Evolutionary conservation across 345 rosid species (phyloP), one percentile per base, ranked within the genome.

Genomic region (Brassica cretica): DNA sequence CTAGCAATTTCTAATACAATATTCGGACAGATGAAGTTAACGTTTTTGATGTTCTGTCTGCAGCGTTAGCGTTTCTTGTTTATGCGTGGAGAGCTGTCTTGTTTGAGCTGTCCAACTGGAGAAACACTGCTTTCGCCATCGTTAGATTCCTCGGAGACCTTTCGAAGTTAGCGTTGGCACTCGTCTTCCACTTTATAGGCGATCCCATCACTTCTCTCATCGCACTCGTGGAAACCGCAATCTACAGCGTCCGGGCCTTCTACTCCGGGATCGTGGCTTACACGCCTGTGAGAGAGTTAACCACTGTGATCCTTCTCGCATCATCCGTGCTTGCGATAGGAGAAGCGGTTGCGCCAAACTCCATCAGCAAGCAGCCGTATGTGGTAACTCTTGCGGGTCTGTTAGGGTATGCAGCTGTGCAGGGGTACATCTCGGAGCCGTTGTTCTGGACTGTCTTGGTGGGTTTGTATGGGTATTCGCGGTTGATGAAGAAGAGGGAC

Each of bases 61-160:
- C 91, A 91, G 97, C 95, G 8, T 65, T 87, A 15, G 93, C 84
- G 58, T 89, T 94, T 84, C 89, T 94, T 9, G 51, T 86, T 29
- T 91, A 89, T 80, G 85, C 94, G 19, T 92, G 98, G 97, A 89
- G 97, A 72, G 91, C 90, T 0, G 95, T 94, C 68, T 81, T 94
- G 80, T 90, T 88, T 2, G 97, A 94, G 71, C 84, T 90, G 46
- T 82, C 90, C 18, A 92, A 90, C 78, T 92, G 96, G 97, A 86
- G 76, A 69, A 92, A 83, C n/a, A 79, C 84, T 3, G 83, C 76
- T 56, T 49, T 85, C 18, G 82, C 79, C 44, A 74, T 90, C 49
- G 6, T 87, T 64, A 18, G 82, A 49, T 88, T 90, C 77, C 71
- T 84, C 14, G 87, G 88, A 49, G 87, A 94, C 86, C 86, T 92